A percentile compares a stretch with the other conserved stretches of the same genome.
Evolutionary conservation across 202 grass and related monocot genomes (phyloP).

Genomic region (Carex arenaria): DNA sequence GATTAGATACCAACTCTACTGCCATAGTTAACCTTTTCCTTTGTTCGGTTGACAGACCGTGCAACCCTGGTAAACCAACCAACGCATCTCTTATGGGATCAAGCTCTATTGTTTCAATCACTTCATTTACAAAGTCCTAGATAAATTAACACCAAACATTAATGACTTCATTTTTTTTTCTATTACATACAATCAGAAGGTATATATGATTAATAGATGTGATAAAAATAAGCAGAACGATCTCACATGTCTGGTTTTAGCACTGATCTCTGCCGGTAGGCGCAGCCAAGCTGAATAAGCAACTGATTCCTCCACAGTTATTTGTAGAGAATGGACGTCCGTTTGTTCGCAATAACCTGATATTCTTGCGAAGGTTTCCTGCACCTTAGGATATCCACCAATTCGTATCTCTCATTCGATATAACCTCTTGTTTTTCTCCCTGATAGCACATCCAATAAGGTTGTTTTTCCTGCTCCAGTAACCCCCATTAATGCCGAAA

Average conservation of each 20-base stretch:
- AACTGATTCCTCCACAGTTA: conserved; percentile 74
- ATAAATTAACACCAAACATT: not conserved
- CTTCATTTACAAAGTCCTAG: conserved; percentile 76
- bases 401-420: conserved; percentile 78
- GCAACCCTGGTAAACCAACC: conserved; percentile 55
- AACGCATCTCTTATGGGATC: conserved; percentile 56
- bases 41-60: conserved; percentile 68
- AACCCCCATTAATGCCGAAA: conserved; percentile 75
- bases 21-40: conserved; percentile 74
- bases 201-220: not conserved
- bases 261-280: conserved; percentile 55
- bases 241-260: conserved; percentile 64
- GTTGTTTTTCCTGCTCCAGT: conserved; percentile 91
- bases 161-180: not conserved
- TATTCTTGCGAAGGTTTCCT: conserved; percentile 78
- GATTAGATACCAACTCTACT: conserved; percentile 82
- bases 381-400: conserved; percentile 68
- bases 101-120: conserved; percentile 78
- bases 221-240: not conserved
- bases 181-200: not conserved
- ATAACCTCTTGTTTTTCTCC: conserved; percentile 73
- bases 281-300: conserved; percentile 83
- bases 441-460: conserved; percentile 76
- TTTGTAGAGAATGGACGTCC: conserved; percentile 74
- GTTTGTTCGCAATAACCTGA: conserved; percentile 89